These are phyloP conservation scores for Fusarium pilosicola DNA, from an alignment of 2,329 filamentous ascomycete species.

Conservation along the genomic window DNA sequence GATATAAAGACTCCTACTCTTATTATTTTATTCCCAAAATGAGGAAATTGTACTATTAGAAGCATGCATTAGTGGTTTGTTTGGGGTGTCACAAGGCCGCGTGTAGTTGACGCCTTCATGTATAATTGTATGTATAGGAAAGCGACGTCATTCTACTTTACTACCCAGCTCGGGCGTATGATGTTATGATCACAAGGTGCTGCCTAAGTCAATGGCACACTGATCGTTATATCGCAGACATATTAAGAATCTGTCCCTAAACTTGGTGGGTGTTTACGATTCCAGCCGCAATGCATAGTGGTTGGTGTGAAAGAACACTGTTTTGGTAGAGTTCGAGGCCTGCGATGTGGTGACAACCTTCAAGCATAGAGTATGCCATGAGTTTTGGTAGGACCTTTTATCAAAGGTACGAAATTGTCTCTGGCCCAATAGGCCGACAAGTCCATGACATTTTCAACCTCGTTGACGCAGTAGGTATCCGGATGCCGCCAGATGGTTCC, in stretches of 20 bases:
- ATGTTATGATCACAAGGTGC: background rate
- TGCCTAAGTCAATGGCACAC: background rate
- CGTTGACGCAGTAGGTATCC: slow-evolving; percentile 2
- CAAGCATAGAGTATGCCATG: background rate
- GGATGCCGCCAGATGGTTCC: slow-evolving; percentile 7
- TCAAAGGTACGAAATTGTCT: slow-evolving; percentile 11
- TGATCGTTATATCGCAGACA: background rate
- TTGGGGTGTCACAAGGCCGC: slow-evolving; percentile 23
- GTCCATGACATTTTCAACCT: slow-evolving; percentile 7
- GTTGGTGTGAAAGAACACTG: background rate
- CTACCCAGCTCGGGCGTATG: background rate
- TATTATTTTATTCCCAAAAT: slow-evolving; percentile 44
- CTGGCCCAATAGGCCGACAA: slow-evolving; percentile 28
- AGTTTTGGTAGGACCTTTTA: slow-evolving; percentile 14
- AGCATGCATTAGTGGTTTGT: slow-evolving; percentile 40
- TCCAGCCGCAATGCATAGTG: background rate
- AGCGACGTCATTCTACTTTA: slow-evolving; percentile 31
- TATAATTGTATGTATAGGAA: slow-evolving; percentile 44
- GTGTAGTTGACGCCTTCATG: slow-evolving; percentile 35
- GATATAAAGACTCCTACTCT: slow-evolving; percentile 46
- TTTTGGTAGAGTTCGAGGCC: slow-evolving; percentile 27
- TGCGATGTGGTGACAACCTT: slow-evolving; percentile 32
- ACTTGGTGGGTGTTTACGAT: background rate
- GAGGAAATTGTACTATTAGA: slow-evolving; percentile 45
- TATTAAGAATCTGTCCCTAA: background rate